Percentiles rank a stretch among this genome's conserved stretches.
These are phyloP conservation scores for Colletotrichum cordylinicola DNA, from an alignment of 2,329 filamentous ascomycete genomes.

Conservation along the genomic window DNA sequence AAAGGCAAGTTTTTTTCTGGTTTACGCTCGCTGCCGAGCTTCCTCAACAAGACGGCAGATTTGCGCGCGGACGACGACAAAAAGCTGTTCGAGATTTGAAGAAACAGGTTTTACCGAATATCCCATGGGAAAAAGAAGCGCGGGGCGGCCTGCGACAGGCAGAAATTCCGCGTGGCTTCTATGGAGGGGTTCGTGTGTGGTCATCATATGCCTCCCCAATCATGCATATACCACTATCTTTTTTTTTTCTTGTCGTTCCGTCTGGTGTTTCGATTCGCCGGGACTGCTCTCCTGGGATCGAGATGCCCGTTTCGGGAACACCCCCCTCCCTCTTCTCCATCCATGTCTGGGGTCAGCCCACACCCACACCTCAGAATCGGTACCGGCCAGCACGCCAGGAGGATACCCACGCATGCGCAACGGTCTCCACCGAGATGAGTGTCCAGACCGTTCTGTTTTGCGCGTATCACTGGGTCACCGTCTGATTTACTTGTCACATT, in stretches of 20 bases:
- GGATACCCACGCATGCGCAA: background rate
- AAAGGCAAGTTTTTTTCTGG: background rate
- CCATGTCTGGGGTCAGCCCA: conserved; percentile 11
- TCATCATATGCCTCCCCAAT: background rate
- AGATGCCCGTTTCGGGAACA: conserved; percentile 19
- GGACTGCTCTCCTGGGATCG: background rate
- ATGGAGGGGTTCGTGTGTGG: background rate
- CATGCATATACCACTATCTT: background rate
- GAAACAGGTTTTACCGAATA: background rate
- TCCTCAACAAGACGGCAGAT: background rate
- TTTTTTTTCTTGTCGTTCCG: background rate
- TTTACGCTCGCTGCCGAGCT: background rate
- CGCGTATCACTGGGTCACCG: background rate
- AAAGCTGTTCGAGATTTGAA: background rate
- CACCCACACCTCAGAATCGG: background rate
- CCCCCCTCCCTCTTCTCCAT: background rate
- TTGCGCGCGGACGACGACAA: background rate
- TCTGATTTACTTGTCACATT: background rate
- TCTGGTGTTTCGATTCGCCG: background rate
- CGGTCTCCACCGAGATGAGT: background rate
- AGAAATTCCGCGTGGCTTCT: background rate
- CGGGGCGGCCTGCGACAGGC: background rate
- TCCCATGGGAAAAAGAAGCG: background rate
- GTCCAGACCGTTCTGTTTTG: conserved; percentile 14
- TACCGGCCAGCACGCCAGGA: background rate